Evolutionary conservation across 805 yeast genomes (phyloP).

Genomic region (Saccharomycopsis synnaedendra): DNA sequence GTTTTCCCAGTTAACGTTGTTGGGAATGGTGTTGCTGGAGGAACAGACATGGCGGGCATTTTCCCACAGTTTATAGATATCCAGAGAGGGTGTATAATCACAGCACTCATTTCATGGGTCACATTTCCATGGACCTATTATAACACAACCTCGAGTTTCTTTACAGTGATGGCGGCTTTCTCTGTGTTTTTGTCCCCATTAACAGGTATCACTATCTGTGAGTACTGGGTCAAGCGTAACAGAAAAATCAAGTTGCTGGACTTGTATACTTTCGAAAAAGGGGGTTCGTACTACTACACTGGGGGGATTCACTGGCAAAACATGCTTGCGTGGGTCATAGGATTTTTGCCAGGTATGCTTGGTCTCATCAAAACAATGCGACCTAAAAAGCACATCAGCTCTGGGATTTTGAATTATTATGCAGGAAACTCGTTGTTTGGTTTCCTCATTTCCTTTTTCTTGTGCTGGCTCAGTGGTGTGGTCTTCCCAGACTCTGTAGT

Average conservation of each 20-base stretch:
- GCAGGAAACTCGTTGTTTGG: conserved; percentile 34
- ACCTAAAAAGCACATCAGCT: conserved; percentile 19
- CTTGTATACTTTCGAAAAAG: conserved; percentile 24
- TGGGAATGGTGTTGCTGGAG: conserved; percentile 27
- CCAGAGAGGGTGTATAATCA: conserved; percentile 34
- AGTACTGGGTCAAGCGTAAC: conserved; percentile 27
- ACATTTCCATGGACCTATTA: conserved; percentile 32
- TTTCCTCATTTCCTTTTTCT: conserved; percentile 27
- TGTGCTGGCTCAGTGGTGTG: conserved; percentile 25
- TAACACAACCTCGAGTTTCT: conserved; percentile 25
- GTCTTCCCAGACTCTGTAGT: conserved; percentile 28
- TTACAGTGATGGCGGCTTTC: conserved; percentile 26
- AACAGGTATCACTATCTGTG: conserved; percentile 27
- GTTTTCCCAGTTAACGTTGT: conserved; percentile 24
- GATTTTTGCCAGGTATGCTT: conserved; percentile 38
- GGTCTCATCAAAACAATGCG: conserved; percentile 31
- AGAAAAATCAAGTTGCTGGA: conserved; percentile 30
- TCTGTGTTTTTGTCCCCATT: conserved; percentile 30
- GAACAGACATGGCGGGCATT: conserved; percentile 28
- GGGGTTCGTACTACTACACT: conserved; percentile 28
- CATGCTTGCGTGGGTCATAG: conserved; percentile 26
- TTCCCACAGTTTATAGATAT: conserved; percentile 31
- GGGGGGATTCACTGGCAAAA: conserved; percentile 35
- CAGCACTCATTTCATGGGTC: conserved; percentile 26
- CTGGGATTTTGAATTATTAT: conserved; percentile 32